These are phyloP conservation scores for Tagetes patula DNA, from an alignment of 129 eudicot genomes.

Conservation along the genomic window DNA sequence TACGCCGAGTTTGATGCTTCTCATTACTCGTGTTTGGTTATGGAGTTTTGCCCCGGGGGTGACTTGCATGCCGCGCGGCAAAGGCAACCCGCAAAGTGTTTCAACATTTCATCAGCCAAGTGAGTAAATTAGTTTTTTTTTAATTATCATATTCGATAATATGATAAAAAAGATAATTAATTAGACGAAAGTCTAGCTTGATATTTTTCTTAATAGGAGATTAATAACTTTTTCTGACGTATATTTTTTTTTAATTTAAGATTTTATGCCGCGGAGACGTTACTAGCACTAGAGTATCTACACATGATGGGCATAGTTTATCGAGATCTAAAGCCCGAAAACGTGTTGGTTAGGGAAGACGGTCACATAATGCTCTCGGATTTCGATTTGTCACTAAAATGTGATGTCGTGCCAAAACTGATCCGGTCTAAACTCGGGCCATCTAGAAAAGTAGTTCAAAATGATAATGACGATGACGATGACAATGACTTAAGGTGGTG, in stretches of 20 bases:
- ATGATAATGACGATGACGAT: slow-evolving; percentile 13
- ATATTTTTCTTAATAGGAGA: too few species aligned
- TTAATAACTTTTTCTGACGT: background rate
- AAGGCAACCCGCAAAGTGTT: slow-evolving; percentile 54
- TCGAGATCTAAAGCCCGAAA: slow-evolving; percentile 77
- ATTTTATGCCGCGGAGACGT: slow-evolving; percentile 71
- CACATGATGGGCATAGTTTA: slow-evolving; percentile 87
- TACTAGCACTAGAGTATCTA: slow-evolving; percentile 72
- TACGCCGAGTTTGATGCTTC: slow-evolving; percentile 76
- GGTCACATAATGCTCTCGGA: slow-evolving; percentile 84
- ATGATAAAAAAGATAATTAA: too few species aligned
- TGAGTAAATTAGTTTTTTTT: slow-evolving; percentile 29
- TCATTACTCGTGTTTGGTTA: slow-evolving; percentile 73
- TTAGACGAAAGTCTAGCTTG: too few species aligned
- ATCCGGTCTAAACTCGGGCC: slow-evolving; percentile 41
- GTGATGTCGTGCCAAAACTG: slow-evolving; percentile 66
- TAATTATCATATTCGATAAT: too few species aligned
- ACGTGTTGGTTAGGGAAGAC: slow-evolving; percentile 70
- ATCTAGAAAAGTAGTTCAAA: background rate
- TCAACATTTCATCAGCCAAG: slow-evolving; percentile 64
- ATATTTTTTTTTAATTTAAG: slow-evolving; percentile 24
- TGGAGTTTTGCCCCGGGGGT: slow-evolving; percentile 90
- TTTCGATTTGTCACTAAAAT: slow-evolving; percentile 70
- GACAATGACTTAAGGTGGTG: slow-evolving; percentile 32
- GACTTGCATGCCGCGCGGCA: slow-evolving; percentile 67